Conservation (phyloP, 495 filamentous ascomycete genomes). For the Hyaloscypha variabilis region DNA sequence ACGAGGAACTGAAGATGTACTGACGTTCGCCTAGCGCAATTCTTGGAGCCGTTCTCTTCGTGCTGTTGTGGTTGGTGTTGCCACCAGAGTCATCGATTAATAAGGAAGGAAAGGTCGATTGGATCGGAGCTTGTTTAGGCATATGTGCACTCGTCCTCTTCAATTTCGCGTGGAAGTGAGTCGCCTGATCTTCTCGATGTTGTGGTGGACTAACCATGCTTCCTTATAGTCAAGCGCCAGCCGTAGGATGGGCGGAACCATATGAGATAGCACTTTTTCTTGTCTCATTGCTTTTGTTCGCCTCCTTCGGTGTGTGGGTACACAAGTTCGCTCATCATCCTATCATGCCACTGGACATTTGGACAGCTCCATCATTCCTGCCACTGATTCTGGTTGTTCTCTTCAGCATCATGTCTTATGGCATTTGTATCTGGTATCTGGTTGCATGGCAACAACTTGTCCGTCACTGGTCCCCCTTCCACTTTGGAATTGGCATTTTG, state of each 20-base stretch:
- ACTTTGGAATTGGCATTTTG: slow-evolving; percentile 45
- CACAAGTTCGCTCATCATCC: slow-evolving; percentile 42
- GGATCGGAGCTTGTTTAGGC: slow-evolving; percentile 49
- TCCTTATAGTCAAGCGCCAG: slow-evolving; percentile 48
- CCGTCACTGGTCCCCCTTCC: slow-evolving; percentile 47
- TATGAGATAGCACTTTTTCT: slow-evolving; percentile 50
- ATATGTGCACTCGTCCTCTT: slow-evolving; percentile 50
- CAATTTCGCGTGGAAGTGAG: slow-evolving; percentile 57
- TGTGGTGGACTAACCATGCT: neutral
- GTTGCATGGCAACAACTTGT: slow-evolving; percentile 48
- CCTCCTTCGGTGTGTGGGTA: slow-evolving; percentile 50
- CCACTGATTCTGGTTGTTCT: slow-evolving; percentile 50
- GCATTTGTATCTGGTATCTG: slow-evolving; percentile 52
- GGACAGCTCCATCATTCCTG: slow-evolving; percentile 50
- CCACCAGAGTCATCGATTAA: slow-evolving; percentile 44
- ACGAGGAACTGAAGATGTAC: too few species aligned
- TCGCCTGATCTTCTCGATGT: neutral
- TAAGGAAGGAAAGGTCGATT: slow-evolving; percentile 50
- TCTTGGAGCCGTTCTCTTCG: slow-evolving; percentile 40
- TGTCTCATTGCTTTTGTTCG: slow-evolving; percentile 43
- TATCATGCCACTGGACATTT: slow-evolving; percentile 54
- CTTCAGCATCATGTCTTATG: slow-evolving; percentile 54
- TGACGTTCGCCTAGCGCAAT: slow-evolving; percentile 32
- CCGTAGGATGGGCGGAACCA: slow-evolving; percentile 48
- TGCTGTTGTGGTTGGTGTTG: slow-evolving; percentile 37